Base-by-base conservation (phyloP, 441 rosid genomes). In the Erodium texanum region DNA sequence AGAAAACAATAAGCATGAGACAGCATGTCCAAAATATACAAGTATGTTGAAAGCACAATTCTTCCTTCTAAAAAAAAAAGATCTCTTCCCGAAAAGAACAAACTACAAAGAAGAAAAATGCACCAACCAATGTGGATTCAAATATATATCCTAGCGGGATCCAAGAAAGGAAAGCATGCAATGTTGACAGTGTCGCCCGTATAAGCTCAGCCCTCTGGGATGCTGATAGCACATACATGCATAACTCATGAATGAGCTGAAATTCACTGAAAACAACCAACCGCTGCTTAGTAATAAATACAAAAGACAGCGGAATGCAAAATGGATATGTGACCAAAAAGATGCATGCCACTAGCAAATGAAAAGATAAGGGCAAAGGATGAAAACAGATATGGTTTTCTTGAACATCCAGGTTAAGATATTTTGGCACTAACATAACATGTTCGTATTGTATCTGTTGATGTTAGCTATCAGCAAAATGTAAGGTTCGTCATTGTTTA, bases 151-250 rank as follows among this genome's bases (percentile, higher is more conserved):
- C 99, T 82, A 96, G 71, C 1, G 99, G 99, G 70, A 96, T 96
- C 99, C 99, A 93, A 3, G 99, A 96, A 75, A 96, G 98, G 77
- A 89, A 96, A 70, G 99, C 99, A 85, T 93, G 99, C 80, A 96
- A 76, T 10, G 99, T 90, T 66, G 99, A 86, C 61, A 96, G 76
- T 2, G 99, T 96, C 64, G 98, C 97, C 36, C 96, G 89, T 74
- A 90, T 83, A 70, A 93, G 98, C 82, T 96, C 99, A 70, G 89
- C 82, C 81, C 97, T 91, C 78, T 93, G 97, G 66, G 99, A 96
- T 50, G 89, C 97, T 66, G 99, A 96, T 56, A 96, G 88, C 43
- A 96, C 96, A 75, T 93, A 96, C 68, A 93, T 78, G 93, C 99
- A 96, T 73, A 96, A 79, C 87, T 93, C 99, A 70, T 96, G 98